Evolutionary conservation across 345 rosid genomes (phyloP), one percentile per base, ranked within the genome.

Genomic region (Melaleuca quinquenervia): DNA sequence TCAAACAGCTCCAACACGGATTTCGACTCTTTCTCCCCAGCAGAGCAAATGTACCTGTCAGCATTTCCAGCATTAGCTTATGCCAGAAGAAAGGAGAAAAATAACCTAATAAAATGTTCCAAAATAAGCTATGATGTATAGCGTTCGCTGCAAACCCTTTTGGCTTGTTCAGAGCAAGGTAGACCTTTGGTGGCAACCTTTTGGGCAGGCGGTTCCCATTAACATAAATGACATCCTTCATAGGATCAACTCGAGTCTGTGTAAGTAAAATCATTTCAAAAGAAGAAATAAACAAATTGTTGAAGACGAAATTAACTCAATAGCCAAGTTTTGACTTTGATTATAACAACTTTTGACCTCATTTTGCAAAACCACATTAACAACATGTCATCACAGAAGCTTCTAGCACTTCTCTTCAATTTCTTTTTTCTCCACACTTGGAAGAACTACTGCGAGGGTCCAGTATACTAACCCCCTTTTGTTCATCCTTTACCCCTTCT

Each of bases 101-200:
- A 52, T 86, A 50, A 48, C 82, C 82, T 32, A 22, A 26, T 12
- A 82, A 75, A 55, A 84, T 52, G 27, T 32, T 8, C 70, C 26
- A 26, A 60, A 85, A 53, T 52, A 76, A 58, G 54, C 27, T 7
- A 54, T 52, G 75, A 13, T 56, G 60, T 82, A 58, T 50, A 52
- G 85, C 22, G 24, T 74, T 56, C 24, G 26, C 50, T 75, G 88
- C 99, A 16, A 84, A 97, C 99, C 99, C 98, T 92, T 97, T 97
- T 27, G 99, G 98, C 92, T 97, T 97, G 93, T 97, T 95, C n/a
- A 96, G 90, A 29, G 98, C 97, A 88, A 97, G 88, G 89, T 95
- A 97, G 83, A 96, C 95, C 86, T 97, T 97, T 11, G 97, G 98
- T 26, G 98, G 98, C 87, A 96, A 90, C 90, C 84, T 96, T 92